These are phyloP conservation scores for Avicennia marina DNA, from an alignment of 257 asterid species.

Conservation along the genomic window DNA sequence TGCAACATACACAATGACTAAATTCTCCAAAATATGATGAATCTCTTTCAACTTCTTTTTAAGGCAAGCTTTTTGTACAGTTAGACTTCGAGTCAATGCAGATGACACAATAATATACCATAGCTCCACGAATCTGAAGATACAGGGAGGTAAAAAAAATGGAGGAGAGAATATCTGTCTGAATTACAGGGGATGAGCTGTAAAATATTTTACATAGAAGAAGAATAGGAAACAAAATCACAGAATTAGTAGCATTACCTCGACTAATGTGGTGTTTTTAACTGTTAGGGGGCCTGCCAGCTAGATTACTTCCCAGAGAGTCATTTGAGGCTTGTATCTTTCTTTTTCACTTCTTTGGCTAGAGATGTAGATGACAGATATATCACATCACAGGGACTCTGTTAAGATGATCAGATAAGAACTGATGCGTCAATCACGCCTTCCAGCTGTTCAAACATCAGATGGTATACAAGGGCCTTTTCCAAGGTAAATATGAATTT, in stretches of 20 bases:
- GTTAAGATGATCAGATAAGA: constrained; percentile 11
- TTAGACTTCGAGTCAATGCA: constrained; percentile 16
- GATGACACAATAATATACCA: constrained; percentile 18
- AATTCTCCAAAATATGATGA: background rate
- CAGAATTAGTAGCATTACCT: constrained; percentile 21
- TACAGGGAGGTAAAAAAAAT: background rate
- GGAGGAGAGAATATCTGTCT: too few relatives aligned
- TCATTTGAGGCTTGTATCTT: constrained; percentile 21
- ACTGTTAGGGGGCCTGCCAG: constrained; percentile 34
- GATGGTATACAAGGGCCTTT: constrained; percentile 7
- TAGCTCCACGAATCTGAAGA: constrained; percentile 27
- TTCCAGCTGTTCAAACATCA: constrained; percentile 16
- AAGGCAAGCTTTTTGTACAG: constrained; percentile 24
- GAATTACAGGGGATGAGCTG: constrained; percentile 14
- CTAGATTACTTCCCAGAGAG: constrained; percentile 34
- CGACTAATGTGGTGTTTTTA: constrained; percentile 13
- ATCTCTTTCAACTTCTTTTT: constrained; percentile 4
- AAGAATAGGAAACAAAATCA: constrained; percentile 12
- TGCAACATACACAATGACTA: background rate
- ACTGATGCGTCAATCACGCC: constrained; percentile 13
- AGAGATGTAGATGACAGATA: constrained; percentile 19
- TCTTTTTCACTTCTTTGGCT: constrained; percentile 27
- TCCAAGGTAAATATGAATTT: constrained; percentile 12
- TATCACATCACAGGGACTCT: constrained; percentile 12
- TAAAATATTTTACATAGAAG: constrained; percentile 32